These are phyloP conservation scores for Phytopythium mirpurense DNA, from an alignment of 352 stramenopile species.

Conservation along the genomic window DNA sequence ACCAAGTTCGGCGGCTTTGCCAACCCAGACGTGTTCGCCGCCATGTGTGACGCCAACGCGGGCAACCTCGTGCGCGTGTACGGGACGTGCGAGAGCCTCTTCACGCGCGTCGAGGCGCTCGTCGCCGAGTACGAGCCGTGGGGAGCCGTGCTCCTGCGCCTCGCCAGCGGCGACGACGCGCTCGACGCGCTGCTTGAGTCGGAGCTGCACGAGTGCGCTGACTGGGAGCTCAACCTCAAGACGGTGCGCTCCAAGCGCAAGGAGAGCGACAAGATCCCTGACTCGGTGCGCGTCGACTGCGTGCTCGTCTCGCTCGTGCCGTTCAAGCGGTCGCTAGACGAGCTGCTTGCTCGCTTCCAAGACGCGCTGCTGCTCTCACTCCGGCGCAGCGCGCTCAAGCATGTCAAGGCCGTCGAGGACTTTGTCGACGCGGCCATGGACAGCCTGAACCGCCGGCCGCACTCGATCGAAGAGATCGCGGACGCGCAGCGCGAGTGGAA, in stretches of 20 bases:
- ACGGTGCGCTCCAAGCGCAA: conserved; percentile 86
- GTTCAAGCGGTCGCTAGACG: conserved; percentile 87
- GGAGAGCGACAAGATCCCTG: conserved; percentile 90
- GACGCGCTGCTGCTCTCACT: conserved; percentile 85
- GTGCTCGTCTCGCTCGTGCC: conserved; percentile 80
- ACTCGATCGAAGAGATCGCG: conserved; percentile 92
- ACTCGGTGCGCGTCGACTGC: conserved; percentile 90
- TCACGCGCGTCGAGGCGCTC: conserved; percentile 71
- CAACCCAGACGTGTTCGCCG: conserved; percentile 78
- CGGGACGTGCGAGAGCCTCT: conserved; percentile 88
- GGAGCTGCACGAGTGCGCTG: conserved; percentile 48
- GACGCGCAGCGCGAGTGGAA: conserved; percentile 90
- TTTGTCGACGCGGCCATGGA: conserved; percentile 89
- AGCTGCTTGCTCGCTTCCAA: conserved; percentile 81
- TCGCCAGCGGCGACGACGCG: conserved; percentile 44
- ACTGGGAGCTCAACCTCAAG: conserved; percentile 92
- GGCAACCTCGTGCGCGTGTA: conserved; percentile 87
- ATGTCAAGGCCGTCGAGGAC: conserved; percentile 82
- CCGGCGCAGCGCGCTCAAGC: conserved; percentile 67
- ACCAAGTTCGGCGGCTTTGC: conserved; percentile 87
- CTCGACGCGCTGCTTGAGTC: conserved; percentile 81
- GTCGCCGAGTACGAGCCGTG: conserved; percentile 81
- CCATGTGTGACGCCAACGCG: conserved; percentile 89
- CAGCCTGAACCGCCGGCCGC: conserved; percentile 81
- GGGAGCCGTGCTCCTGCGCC: conserved; percentile 42